Percentiles rank a stretch among this genome's conserved stretches.
These are phyloP conservation scores for Sordariomycetes sp. DNA, from an alignment of 2,329 filamentous ascomycete species.

Conservation along the genomic window DNA sequence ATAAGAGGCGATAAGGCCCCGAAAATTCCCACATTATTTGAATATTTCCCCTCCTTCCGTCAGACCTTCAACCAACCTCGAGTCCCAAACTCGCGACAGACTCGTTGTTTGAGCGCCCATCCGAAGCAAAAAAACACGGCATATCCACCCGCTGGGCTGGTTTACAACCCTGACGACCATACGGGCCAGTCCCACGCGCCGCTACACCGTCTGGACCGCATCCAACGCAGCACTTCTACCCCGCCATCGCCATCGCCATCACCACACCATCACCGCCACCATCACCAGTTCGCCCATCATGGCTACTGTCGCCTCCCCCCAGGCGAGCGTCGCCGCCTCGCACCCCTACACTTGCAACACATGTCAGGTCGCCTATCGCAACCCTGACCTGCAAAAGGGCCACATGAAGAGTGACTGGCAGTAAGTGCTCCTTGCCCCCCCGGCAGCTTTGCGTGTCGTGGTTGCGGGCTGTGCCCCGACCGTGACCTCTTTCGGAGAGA, in stretches of 20 bases:
- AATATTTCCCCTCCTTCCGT: neutral
- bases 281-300: neutral
- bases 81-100: neutral
- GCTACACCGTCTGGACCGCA: too few relatives aligned
- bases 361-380: constrained; percentile 92
- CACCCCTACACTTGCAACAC: constrained; percentile 98
- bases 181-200: too few relatives aligned
- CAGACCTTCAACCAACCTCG: neutral
- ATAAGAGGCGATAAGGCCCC: neutral
- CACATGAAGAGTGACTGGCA: constrained; percentile 99
- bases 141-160: neutral
- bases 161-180: too few relatives aligned
- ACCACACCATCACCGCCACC: neutral
- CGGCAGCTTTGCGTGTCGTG: neutral
- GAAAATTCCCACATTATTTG: neutral
- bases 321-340: constrained; percentile 30
- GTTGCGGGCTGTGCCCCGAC: neutral
- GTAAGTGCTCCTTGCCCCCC: constrained; percentile 40
- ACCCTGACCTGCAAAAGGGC: constrained; percentile 80
- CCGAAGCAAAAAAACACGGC: neutral
- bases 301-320: constrained; percentile 14
- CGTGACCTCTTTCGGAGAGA: neutral
- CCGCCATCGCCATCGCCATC: neutral
- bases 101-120: neutral
- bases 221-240: neutral